Evolutionary conservation across 306 rosid genomes (phyloP), one percentile per base, ranked within the genome.

Genomic region (Hippophae gyantsensis): DNA sequence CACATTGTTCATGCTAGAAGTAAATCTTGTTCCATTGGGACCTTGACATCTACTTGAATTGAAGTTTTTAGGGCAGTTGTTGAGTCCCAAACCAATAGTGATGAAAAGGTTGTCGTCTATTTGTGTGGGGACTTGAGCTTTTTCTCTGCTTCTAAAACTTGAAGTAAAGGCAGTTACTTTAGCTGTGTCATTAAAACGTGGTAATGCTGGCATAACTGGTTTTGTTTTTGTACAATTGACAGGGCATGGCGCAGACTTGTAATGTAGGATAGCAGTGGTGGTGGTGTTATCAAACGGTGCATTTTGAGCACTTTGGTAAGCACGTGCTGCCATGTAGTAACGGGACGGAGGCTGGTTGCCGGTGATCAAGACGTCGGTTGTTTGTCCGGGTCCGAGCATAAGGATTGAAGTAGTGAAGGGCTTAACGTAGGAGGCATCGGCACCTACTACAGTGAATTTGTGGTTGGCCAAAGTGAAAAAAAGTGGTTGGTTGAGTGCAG

Each of bases 361-460:
- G 48, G 74, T 63, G 79, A 92, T 68, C 51, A 92, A 65, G 5
- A 92, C 97, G 46, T 92, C 99, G 7, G 97, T 92, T 72, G 99
- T 92, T 66, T 92, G 99, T 0, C 99, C 99, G 0, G 99, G 99
- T 7, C 97, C 96, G 1, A 92, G 70, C 95, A 92, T 86, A 55
- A 92, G 69, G 67, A 84, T 83, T 2, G 66, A 60, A 56, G 97
- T 84, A 57, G 86, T 87, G 84, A 92, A 88, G 10, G 95, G 99
- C 27, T 82, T 92, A 0, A 80, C 49, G 72, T 92, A 92, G 18
- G 97, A 86, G 57, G 97, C 95, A 11, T 92, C 99, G 3, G 97
- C 99, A 1, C 94, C 81, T 0, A 92, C 96, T 32, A 88, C 94
- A 0, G 82, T 88, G 18, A 92, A 62, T n/a, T 72, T 80, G 56